Base-by-base conservation (phyloP, 2,329 filamentous ascomycete species). In the Leptographium wingfieldii region DNA sequence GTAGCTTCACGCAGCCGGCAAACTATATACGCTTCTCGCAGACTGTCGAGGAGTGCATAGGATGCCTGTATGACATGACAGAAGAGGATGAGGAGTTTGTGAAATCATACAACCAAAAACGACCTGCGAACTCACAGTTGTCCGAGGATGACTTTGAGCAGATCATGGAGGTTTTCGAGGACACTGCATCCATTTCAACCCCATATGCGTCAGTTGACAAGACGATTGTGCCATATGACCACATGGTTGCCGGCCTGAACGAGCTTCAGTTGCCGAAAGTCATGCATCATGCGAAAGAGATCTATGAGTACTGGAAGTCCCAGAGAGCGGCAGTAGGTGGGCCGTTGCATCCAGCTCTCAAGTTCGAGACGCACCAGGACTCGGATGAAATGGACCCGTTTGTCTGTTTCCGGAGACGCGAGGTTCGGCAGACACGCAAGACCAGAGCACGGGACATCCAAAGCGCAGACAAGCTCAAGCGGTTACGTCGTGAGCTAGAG, bases 1-100 rank as follows among this genome's bases (percentile, higher is more conserved):
- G 82, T 65, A 77, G 79, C 61, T 96, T 92, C 74, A 82, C 85
- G 68, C 87, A 95, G 72, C 91, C 94, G 58, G 85, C 86, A 63
- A 94, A 92, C 63, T 97, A 97, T 74, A 96, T 99, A 71, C 90
- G 92, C 65, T 97, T 95, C 76, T 97, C 94, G 65, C 92, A 95
- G 66, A 99, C 94, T 3, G 92, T 99, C 63, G 94, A 99, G 75
- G 94, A 99, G 74, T 95, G 88, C 68, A 87, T 90, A 69, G 88
- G 89, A 68, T 88, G 87, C 70, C 83, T 86, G 67, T 99, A 99
- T 84, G 91, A 95, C 75, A 92, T 97, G 88, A 92, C 86, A 33
- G 85, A 87, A 65, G 90, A 95, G 69, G 94, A 99, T 74, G 88
- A 91, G 71, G 83, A 80, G 60, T 96, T 90, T 70, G 81, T 99